These are phyloP conservation scores for Berberis vulgaris DNA, from an alignment of 164 flowering plant species.

Conservation along the genomic window DNA sequence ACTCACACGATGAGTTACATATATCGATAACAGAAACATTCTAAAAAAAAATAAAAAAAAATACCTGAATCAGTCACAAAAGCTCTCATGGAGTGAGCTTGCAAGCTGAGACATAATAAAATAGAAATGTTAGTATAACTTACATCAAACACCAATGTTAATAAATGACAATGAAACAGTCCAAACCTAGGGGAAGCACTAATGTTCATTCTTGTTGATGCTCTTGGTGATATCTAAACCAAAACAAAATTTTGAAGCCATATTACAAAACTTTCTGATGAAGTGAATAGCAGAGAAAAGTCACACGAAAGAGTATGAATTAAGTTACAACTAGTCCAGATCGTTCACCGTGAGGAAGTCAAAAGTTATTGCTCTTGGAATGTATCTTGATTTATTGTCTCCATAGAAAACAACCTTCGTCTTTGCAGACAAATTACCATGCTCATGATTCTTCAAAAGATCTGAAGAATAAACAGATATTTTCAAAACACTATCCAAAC, in stretches of 20 bases:
- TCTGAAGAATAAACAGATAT: conserved; percentile 13
- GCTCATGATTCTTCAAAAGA: conserved; percentile 16
- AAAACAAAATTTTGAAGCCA: too few species aligned
- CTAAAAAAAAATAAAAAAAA: conserved; percentile 1
- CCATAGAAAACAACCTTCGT: conserved; percentile 8
- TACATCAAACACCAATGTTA: neutral
- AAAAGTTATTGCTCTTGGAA: conserved; percentile 14
- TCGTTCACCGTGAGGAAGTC: conserved; percentile 17
- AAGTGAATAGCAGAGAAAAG: neutral
- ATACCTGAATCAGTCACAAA: conserved; percentile 55
- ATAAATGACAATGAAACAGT: neutral
- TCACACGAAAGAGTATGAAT: neutral
- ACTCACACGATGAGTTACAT: neutral
- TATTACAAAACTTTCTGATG: too few species aligned
- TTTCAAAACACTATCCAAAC: too few species aligned
- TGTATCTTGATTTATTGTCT: conserved; percentile 3
- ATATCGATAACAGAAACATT: neutral
- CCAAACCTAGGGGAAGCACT: conserved; percentile 1
- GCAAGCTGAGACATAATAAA: conserved; percentile 27
- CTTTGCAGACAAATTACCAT: conserved; percentile 16
- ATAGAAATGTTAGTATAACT: neutral
- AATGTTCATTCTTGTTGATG: too few species aligned
- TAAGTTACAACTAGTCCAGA: neutral
- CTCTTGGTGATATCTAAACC: too few species aligned
- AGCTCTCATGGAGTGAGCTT: conserved; percentile 21